Base-by-base conservation (phyloP, 257 asterid genomes). In the Petunia secreta region DNA sequence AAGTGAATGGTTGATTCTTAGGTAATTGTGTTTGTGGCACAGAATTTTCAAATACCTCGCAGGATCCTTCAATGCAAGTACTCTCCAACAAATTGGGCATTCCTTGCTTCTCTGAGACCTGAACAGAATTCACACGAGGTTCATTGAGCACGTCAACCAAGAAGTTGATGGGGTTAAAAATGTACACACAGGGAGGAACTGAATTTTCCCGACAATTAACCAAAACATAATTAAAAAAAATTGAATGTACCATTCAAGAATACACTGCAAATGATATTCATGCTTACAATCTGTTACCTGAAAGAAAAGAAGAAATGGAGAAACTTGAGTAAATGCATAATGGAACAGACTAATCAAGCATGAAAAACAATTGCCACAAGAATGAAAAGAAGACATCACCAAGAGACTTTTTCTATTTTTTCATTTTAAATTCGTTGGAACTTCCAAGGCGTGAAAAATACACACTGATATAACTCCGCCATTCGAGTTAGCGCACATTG, bases 221-320 rank as follows among this genome's bases (percentile, higher is more conserved):
- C 59, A 78, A 40, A 52, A 66, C 15, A 60, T 43, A 39, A 67
- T 50, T 75, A 25, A 55, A 41, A 50, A 77, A 57, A 36, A 44
- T 60, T 36, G 41, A 74, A 77, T 86, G 6, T 83, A 92, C 95
- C 97, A 92, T 80, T 90, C 97, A 83, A 90, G 90, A 80, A 92
- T 90, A 78, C 97, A 92, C 63, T 92, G 97, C 81, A 92, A 83
- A 86, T 92, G 97, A 88, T 90, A 90, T 84, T 90, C 93, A 62
- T 92, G 81, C 60, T 64, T 79, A 50, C 81, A 79, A 63, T 63
- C 74, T 66, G 81, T 79, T n/a, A 79, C 76, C 81, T 79, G 81
- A 41, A 79, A 79, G n/a, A 50, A 40, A 79, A 63, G 44, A 36
- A 16, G 64, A 55, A 39, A 63, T 79, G 10, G 37, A 63, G 48